phyloP scores from a whole-genome alignment of 495 filamentous ascomycete species.

The Aspergillus asperescens region DNA sequence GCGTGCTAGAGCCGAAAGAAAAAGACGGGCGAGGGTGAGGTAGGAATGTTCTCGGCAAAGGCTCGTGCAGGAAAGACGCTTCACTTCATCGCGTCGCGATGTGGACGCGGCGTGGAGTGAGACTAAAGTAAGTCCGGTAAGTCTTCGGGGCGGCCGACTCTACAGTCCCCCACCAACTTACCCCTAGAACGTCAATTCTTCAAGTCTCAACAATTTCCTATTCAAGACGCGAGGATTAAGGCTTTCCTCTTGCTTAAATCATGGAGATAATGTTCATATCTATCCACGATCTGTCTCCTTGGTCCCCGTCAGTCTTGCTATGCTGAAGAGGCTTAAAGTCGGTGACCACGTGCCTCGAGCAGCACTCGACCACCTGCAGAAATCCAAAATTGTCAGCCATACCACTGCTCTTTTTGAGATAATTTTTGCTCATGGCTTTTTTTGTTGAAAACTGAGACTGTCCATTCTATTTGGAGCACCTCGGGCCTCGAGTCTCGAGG shows the following conservation, averaged over 20 bases:
- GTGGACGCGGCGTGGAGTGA: constrained; percentile 34
- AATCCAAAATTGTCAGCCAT: background rate
- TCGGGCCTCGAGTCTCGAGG: no score
- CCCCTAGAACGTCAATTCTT: background rate
- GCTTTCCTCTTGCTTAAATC: background rate
- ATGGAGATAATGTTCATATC: background rate
- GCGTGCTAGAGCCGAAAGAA: constrained; percentile 20
- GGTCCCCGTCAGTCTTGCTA: background rate
- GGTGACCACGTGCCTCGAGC: background rate
- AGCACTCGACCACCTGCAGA: background rate
- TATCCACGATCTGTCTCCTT: no score
- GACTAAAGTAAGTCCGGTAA: background rate
- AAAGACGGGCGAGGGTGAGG: constrained; percentile 16
- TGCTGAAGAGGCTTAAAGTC: background rate
- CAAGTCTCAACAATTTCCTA: background rate
- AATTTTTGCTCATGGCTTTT: no score
- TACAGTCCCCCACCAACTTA: background rate
- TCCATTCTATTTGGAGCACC: no score
- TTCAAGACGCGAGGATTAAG: background rate
- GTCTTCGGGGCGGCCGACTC: background rate
- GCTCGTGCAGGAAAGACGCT: constrained; percentile 20
- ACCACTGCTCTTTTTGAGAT: background rate
- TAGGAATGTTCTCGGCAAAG: constrained; percentile 6
- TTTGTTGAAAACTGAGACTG: no score
- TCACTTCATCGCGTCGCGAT: constrained; percentile 38